Evolutionary conservation across 176 grass and related monocot species (phyloP), one percentile per base, ranked within the genome.

Genomic region (Rhipidocladum racemiflorum): DNA sequence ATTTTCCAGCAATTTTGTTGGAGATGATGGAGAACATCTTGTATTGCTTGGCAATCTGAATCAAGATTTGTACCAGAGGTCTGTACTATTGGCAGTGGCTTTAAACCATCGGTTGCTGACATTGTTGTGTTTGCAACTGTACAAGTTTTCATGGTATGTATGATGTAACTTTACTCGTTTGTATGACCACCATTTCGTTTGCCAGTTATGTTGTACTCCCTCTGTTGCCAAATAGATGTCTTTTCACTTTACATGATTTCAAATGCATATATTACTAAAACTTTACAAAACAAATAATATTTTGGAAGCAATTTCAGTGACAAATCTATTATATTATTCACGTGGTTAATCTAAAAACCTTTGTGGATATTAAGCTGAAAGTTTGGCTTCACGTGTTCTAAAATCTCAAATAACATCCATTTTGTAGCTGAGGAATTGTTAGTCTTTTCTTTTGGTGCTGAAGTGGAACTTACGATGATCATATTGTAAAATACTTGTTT

Each of bases 91-190:
- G 46, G 89, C 80, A 68, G 68, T 70, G 91, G 92, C 46, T 88
- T 93, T 46, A 83, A 84, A 62, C 87, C 83, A 28, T 95, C 92
- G 42, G 87, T 53, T 83, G 91, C 96, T 77, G 92, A 95, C 72
- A 91, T 95, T 68, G 84, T 91, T 78, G 90, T 95, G 81, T 91
- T 90, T 81, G 73, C 96, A 70, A 42, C 88, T 20, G 34, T 99
- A 45, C 87, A 93, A 35, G 42, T 28, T 87, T 88, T 87, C 68
- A 45, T 95, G 88, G 94, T 97, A 91, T 25, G 79, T 72, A 74
- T 76, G 34, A 45, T 78, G 18, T 78, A 34, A 80, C 65, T 81
- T 56, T 74, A 16, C 50, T 29, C 27, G 29, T 59, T 71, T 42
- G 29, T 72, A 18, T 60, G 68, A 71, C n/a, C 66, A 59, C 74